Evolutionary conservation across 352 stramenopile species (phyloP).

Genomic region (Pythium aristosporum): DNA sequence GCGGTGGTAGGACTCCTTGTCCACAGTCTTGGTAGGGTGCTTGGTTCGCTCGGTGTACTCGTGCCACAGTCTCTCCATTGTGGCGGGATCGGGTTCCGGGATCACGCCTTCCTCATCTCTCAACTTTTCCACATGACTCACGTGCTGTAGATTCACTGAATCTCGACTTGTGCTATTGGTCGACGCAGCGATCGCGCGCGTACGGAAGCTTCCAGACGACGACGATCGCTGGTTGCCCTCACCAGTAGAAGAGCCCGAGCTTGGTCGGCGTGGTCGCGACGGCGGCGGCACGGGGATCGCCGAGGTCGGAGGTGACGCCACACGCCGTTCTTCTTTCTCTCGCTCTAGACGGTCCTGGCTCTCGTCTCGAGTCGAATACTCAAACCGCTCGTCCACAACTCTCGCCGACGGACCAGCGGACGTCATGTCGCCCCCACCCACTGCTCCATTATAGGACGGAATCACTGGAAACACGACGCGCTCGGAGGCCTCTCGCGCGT

Average conservation of each 20-base stretch:
- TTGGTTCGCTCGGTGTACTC: conserved; percentile 57
- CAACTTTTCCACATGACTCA: not conserved
- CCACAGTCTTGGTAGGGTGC: conserved; percentile 39
- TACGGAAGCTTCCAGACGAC: conserved; percentile 27
- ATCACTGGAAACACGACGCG: conserved; percentile 55
- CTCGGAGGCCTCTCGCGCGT: conserved; percentile 23
- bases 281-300: conserved; percentile 31
- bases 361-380: not conserved
- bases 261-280: conserved; percentile 25
- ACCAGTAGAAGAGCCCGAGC: conserved; percentile 7
- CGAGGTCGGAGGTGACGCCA: conserved; percentile 23
- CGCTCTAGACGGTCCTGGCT: conserved; percentile 15
- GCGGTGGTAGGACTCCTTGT: conserved; percentile 58
- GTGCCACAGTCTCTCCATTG: conserved; percentile 61
- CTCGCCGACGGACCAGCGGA: conserved; percentile 17
- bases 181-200: conserved; percentile 15
- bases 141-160: not conserved
- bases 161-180: not conserved
- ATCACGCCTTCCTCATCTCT: conserved; percentile 12
- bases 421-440: not conserved
- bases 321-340: conserved; percentile 13
- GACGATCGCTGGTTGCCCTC: conserved; percentile 33
- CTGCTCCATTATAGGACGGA: conserved; percentile 8
- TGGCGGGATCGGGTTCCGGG: conserved; percentile 31
- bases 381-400: conserved; percentile 13